phyloP scores from a whole-genome alignment of 345 rosid genomes.

The Lepidium aucheri region DNA sequence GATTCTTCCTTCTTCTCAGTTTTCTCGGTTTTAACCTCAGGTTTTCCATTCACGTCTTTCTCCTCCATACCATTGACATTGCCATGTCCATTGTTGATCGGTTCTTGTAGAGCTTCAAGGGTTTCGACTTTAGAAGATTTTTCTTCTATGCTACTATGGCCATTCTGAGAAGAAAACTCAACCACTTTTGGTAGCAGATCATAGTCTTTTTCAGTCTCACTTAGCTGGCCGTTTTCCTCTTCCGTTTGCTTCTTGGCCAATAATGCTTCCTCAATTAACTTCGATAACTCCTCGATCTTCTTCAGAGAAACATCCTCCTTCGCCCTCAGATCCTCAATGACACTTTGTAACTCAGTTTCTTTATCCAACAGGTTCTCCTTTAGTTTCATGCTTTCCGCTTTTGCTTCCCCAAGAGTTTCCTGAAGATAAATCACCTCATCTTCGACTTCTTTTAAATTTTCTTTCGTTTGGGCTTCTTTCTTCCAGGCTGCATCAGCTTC shows the following conservation, averaged over 20 bases:
- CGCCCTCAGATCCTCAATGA: slow-evolving; percentile 56
- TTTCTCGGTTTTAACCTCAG: slow-evolving; percentile 30
- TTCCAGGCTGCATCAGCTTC: slow-evolving; percentile 60
- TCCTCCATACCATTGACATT: slow-evolving; percentile 26
- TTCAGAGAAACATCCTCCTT: slow-evolving; percentile 49
- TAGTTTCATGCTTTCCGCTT: slow-evolving; percentile 60
- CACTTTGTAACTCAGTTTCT: slow-evolving; percentile 71
- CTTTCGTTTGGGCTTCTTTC: slow-evolving; percentile 63
- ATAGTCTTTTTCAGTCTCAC: slow-evolving; percentile 87
- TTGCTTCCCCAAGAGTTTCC: slow-evolving; percentile 64
- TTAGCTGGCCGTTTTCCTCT: slow-evolving; percentile 71
- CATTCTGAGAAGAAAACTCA: slow-evolving; percentile 92
- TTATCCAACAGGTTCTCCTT: slow-evolving; percentile 70
- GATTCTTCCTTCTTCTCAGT: slow-evolving; percentile 35
- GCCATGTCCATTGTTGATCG: slow-evolving; percentile 3
- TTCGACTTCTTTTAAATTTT: slow-evolving; percentile 72
- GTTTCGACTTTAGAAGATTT: slow-evolving; percentile 36
- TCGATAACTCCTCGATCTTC: slow-evolving; percentile 74
- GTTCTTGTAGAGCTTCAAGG: slow-evolving; percentile 33
- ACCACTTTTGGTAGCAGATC: slow-evolving; percentile 90
- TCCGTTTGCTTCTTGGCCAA: slow-evolving; percentile 39
- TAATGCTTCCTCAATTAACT: slow-evolving; percentile 71
- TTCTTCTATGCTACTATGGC: slow-evolving; percentile 69
- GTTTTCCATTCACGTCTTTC: slow-evolving; percentile 44
- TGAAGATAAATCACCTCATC: slow-evolving; percentile 69